These are phyloP conservation scores for Paxillus involutus DNA, from an alignment of 768 basidiomycete genomes.

Conservation along the genomic window DNA sequence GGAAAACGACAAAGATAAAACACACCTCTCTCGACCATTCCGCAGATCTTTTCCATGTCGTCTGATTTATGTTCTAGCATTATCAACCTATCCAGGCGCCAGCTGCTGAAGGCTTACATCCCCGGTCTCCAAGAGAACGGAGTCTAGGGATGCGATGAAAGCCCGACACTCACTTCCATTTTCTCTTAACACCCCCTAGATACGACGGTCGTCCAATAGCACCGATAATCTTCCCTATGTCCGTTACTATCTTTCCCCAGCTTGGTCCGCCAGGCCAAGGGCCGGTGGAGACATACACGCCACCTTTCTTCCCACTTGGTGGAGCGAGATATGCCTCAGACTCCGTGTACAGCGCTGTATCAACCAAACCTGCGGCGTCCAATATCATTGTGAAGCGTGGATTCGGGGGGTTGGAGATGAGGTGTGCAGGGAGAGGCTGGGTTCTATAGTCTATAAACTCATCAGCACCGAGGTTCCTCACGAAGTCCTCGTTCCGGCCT, in stretches of 20 bases:
- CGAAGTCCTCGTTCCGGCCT: slow-evolving; percentile 55
- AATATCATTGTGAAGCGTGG: slow-evolving; percentile 58
- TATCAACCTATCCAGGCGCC: slow-evolving; percentile 31
- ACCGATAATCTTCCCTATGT: neutral
- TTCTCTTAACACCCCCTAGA: slow-evolving; percentile 52
- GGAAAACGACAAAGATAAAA: neutral
- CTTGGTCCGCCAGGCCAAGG: slow-evolving; percentile 36
- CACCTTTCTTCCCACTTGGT: slow-evolving; percentile 33
- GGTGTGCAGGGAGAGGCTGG: slow-evolving; percentile 45
- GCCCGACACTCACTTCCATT: slow-evolving; percentile 41
- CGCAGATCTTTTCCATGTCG: slow-evolving; percentile 36
- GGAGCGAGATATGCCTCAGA: slow-evolving; percentile 51
- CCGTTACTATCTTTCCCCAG: slow-evolving; percentile 7
- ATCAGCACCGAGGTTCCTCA: slow-evolving; percentile 63
- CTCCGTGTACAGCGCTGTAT: slow-evolving; percentile 48
- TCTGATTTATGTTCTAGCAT: slow-evolving; percentile 30
- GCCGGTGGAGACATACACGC: slow-evolving; percentile 54
- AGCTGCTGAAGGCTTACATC: neutral
- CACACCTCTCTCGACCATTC: slow-evolving; percentile 44
- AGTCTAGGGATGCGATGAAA: too few relatives aligned
- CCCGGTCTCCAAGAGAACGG: too few relatives aligned
- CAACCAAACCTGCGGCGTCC: slow-evolving; percentile 54
- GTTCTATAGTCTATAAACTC: slow-evolving; percentile 67
- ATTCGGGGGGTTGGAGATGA: slow-evolving; percentile 43
- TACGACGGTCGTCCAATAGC: slow-evolving; percentile 38